These are phyloP conservation scores for Hymenotorrendiella dingleyae DNA, from an alignment of 2,329 filamentous ascomycete genomes.

Conservation along the genomic window DNA sequence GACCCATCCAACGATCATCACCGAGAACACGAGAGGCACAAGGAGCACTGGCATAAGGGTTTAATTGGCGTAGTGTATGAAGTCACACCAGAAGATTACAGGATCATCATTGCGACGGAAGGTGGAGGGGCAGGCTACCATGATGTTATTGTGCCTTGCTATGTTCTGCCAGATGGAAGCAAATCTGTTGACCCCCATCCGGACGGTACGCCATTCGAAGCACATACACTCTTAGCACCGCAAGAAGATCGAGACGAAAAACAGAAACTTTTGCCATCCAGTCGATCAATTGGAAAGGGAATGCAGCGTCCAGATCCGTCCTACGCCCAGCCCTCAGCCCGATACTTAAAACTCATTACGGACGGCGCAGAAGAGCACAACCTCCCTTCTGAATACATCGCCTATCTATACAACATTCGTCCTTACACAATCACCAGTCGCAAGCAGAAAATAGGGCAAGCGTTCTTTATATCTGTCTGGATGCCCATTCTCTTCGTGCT, in stretches of 20 bases:
- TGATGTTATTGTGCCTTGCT: constrained; percentile 75
- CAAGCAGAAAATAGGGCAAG: constrained; percentile 60
- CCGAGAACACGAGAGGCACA: constrained; percentile 37
- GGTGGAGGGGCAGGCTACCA: constrained; percentile 81
- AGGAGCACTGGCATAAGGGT: constrained; percentile 68
- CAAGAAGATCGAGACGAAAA: constrained; percentile 3
- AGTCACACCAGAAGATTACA: constrained; percentile 76
- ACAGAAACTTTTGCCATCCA: background rate
- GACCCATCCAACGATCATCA: constrained; percentile 27
- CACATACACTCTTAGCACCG: constrained; percentile 73
- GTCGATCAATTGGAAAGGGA: background rate
- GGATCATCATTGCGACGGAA: constrained; percentile 83
- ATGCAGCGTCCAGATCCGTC: constrained; percentile 54
- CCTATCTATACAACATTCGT: constrained; percentile 62
- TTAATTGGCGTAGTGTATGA: constrained; percentile 94
- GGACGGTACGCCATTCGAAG: constrained; percentile 62
- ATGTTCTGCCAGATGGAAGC: constrained; percentile 54
- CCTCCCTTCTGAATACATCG: constrained; percentile 73
- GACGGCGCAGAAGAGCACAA: constrained; percentile 73
- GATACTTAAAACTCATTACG: constrained; percentile 76
- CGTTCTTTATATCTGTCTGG: constrained; percentile 56
- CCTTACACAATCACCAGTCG: constrained; percentile 64
- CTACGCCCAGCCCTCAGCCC: constrained; percentile 75
- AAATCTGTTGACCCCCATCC: constrained; percentile 60
- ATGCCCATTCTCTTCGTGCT: constrained; percentile 50